Base-by-base conservation (phyloP, 202 grass and related monocot genomes). In the Elaeis oleifera region DNA sequence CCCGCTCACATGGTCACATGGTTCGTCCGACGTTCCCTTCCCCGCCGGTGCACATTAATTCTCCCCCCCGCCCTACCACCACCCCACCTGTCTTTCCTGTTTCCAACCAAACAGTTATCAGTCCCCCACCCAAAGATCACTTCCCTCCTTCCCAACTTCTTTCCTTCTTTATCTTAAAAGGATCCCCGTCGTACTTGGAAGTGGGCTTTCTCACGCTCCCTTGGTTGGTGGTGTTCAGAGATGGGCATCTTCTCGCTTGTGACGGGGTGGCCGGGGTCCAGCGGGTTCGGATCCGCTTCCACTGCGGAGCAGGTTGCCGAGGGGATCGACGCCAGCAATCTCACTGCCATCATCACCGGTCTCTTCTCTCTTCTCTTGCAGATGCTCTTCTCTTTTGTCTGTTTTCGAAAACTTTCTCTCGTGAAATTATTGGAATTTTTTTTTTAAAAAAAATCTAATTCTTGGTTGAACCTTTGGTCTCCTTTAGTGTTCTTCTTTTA, bases 331-430 rank as follows among this genome's bases (percentile, higher is more conserved):
- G 63, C 63, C 6, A 27, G 22, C 63, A 51, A 53, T 6, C 63
- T 52, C 49, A 65, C 63, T 49, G 63, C 25, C 63, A 52, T 65
- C 49, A n/a, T 65, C 23, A 65, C 63, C 22, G 63, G 63, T 65
- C 16, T n/a, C 20, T 14, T 63, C 49, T 5, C 61, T 65, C 3
- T 54, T 55, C 15, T 27, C 23, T 58, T 58, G 16, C 23, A 24
- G 23, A 24, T 24, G 23, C 16, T 18, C 16, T 26, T 26, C 23
- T 65, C 4, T 50, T 22, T 54, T 20, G n/a, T 49, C n/a, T 59
- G 1, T 44, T 44, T 44, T 44, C 6, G 3, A 44, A 9, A 44
- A 11, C 36, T 44, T 3, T 14, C 36, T 13, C 9, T 11, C 3
- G 36, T 44, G 2, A 44, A 44, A 13, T 44, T 44, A 9, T 14